Evolutionary conservation across 2,329 filamentous ascomycete species (phyloP), one percentile per base, ranked within the genome.

Genomic region (Exophiala xenobiotica): DNA sequence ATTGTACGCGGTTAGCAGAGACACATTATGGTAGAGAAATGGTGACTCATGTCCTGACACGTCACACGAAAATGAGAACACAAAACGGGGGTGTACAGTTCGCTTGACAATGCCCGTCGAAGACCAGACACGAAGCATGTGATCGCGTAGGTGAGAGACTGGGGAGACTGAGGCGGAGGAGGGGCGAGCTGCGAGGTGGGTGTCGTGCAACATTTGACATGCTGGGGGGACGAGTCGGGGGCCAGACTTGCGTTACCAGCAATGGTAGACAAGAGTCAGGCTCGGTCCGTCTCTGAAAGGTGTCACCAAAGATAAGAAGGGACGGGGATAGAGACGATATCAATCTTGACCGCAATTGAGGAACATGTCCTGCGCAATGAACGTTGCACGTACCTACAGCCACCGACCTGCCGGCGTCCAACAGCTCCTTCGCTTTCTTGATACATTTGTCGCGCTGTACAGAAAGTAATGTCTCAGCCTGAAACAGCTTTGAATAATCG

Each of bases 371-470:
- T 3, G 35, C 39, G 11, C 24, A 44, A 46, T 29, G 26, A 31
- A 23, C 43, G 37, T 9, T 42, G 31, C 38, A 58, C 83, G 61
- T 77, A 93, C 89, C 90, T 53, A 97, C 79, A 20, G 79, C 89
- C 3, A 96, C 82, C 2, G 88, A 87, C 18, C 76, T 76, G 1
- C 85, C 83, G 19, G 80, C 76, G 33, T 77, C 69, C 35, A 97
- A 74, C 40, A 80, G 70, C 39, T 87, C 80, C 43, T 74, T 77
- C 11, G 91, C 90, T 19, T 79, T 81, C 68, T 89, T 88, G 54
- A 96, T 70, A 67, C 81, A 85, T 68, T 76, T 82, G 43, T 80
- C 78, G 50, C 81, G 75, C 78, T 81, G 66, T 37, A 53, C 39
- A 20, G 12, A 47, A 53, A 42, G 33, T 50, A 43, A 45, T 53